These are phyloP conservation scores for Skeletonema costatum DNA, from an alignment of 108 stramenopile genomes.

Conservation along the genomic window DNA sequence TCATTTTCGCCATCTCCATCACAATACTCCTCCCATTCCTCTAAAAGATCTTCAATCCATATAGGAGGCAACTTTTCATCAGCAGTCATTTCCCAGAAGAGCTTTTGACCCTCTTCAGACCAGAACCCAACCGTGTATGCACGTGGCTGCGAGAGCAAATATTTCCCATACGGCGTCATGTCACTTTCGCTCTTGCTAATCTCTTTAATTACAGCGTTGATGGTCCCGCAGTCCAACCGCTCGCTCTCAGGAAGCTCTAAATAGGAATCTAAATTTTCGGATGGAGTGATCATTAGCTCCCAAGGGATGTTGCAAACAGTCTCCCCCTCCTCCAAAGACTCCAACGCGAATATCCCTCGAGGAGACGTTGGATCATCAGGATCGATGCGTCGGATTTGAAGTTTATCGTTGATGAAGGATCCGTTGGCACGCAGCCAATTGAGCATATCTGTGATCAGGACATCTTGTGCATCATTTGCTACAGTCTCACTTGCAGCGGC, in stretches of 20 bases:
- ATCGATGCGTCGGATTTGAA: slow-evolving; percentile 18
- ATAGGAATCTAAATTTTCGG: neutral
- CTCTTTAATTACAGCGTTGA: slow-evolving; percentile 34
- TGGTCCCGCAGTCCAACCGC: slow-evolving; percentile 45
- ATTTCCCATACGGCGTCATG: slow-evolving; percentile 57
- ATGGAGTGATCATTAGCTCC: slow-evolving; percentile 32
- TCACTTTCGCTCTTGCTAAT: slow-evolving; percentile 38
- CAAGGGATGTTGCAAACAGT: slow-evolving; percentile 45
- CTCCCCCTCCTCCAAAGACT: slow-evolving; percentile 47
- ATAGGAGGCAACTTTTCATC: slow-evolving; percentile 26
- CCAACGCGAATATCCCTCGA: slow-evolving; percentile 52
- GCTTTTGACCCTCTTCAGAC: slow-evolving; percentile 48
- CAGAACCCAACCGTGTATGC: slow-evolving; percentile 44
- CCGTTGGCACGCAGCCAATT: slow-evolving; percentile 32
- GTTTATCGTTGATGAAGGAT: slow-evolving; percentile 33
- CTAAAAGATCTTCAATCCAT: slow-evolving; percentile 1
- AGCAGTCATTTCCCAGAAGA: slow-evolving; percentile 43
- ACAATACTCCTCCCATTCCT: slow-evolving; percentile 39
- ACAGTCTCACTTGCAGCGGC: neutral
- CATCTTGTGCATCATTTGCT: neutral
- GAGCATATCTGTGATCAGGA: neutral
- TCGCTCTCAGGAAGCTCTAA: neutral
- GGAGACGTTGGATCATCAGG: slow-evolving; percentile 34
- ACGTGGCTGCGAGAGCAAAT: slow-evolving; percentile 35
- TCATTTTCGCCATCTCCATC: slow-evolving; percentile 29